Percentiles rank a stretch among this genome's conserved stretches.
Conservation (phyloP, 1,284 basidiomycete species). For the Termitomyces sp. region DNA sequence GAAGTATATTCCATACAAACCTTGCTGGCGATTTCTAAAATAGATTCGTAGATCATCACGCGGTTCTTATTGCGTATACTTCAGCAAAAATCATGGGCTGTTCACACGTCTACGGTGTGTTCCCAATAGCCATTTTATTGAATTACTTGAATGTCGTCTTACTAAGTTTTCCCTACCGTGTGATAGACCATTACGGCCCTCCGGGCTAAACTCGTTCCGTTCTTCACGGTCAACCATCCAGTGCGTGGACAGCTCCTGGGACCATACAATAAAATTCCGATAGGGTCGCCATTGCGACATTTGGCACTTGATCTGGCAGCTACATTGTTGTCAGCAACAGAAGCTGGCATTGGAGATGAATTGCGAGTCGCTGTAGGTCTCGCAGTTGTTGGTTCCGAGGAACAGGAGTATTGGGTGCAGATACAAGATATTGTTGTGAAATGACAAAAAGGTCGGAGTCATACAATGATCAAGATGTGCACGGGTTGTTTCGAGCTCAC, state of each 20-base stretch:
- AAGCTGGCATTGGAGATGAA: conserved; percentile 18
- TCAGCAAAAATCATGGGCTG: conserved; percentile 48
- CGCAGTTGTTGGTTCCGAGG: conserved; percentile 34
- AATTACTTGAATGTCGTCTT: not conserved
- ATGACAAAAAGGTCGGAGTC: not conserved
- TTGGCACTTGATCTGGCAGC: conserved; percentile 35
- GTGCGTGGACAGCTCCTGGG: conserved; percentile 64
- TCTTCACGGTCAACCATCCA: conserved; percentile 72
- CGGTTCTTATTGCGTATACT: conserved; percentile 56
- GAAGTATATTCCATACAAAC: conserved; percentile 40
- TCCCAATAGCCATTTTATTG: not conserved
- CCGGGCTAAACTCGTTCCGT: conserved; percentile 63
- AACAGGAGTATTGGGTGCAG: conserved; percentile 40
- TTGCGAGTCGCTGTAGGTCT: conserved; percentile 34
- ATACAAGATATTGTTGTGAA: conserved; percentile 8
- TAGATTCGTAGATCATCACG: conserved; percentile 45
- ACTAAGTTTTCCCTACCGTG: not conserved
- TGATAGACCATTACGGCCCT: conserved; percentile 40
- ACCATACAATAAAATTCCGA: conserved; percentile 67
- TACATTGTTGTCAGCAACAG: conserved; percentile 19
- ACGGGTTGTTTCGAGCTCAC: not conserved
- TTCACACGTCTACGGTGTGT: conserved; percentile 35
- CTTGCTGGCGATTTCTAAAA: conserved; percentile 5
- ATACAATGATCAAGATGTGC: not conserved
- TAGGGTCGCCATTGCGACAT: conserved; percentile 24